Evolutionary conservation across 805 yeast species (phyloP).

Genomic region (Zygoascus tannicola): DNA sequence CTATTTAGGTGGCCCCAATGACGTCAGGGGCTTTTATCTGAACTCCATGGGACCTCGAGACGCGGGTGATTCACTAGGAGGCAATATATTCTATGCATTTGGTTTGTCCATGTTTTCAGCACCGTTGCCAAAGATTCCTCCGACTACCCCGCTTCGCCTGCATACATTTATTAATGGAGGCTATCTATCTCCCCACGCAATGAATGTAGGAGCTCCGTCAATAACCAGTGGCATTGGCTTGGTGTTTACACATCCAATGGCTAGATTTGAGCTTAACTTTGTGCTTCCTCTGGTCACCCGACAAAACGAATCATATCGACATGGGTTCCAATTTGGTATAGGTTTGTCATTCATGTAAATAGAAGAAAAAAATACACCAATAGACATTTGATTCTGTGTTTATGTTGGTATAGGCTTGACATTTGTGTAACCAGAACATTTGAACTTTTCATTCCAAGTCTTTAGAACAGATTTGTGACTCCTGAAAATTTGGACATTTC

Average conservation of each 20-base stretch:
- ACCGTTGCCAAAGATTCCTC: constrained; percentile 44
- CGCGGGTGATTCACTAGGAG: constrained; percentile 53
- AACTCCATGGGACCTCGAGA: constrained; percentile 61
- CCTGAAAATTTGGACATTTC: no score
- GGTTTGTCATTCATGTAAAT: constrained; percentile 48
- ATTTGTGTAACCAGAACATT: no score
- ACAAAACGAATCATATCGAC: constrained; percentile 41
- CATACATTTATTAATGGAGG: constrained; percentile 66
- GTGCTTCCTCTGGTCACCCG: constrained; percentile 50
- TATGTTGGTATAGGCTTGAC: neutral
- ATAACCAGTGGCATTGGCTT: constrained; percentile 52
- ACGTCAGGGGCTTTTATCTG: constrained; percentile 58
- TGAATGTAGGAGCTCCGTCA: constrained; percentile 33
- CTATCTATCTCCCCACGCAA: constrained; percentile 17
- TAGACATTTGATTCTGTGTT: constrained; percentile 2
- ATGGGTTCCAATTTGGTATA: constrained; percentile 60
- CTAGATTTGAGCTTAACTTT: constrained; percentile 58
- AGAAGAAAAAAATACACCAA: neutral
- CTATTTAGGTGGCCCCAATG: constrained; percentile 71
- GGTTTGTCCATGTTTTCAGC: constrained; percentile 25
- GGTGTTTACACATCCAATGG: constrained; percentile 52
- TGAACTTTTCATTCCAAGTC: no score
- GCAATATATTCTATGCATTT: constrained; percentile 41
- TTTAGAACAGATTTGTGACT: no score
- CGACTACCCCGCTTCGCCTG: constrained; percentile 45